Conservation (phyloP, 768 basidiomycete species). For the Floccularia luteovirens region DNA sequence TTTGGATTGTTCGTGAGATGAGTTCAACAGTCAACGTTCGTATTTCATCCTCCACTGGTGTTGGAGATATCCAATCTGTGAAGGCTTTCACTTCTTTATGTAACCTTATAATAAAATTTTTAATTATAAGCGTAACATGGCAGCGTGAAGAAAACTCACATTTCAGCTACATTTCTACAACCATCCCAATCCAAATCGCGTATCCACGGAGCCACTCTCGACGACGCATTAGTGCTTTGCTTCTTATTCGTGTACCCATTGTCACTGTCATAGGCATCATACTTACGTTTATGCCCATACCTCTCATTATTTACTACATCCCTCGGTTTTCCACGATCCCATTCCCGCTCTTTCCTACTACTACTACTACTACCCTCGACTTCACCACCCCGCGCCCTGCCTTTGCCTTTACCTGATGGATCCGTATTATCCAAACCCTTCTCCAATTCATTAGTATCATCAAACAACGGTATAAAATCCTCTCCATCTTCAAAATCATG, state of each 20-base stretch:
- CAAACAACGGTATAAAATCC: conserved; percentile 21
- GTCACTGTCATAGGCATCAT: conserved; percentile 35
- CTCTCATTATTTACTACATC: conserved; percentile 12
- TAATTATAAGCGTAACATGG: conserved; percentile 1
- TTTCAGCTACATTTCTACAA: conserved; percentile 74
- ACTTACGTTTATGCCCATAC: conserved; percentile 35
- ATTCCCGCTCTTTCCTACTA: conserved; percentile 22
- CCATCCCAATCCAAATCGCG: conserved; percentile 60
- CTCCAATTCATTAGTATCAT: conserved; percentile 10
- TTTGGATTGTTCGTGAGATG: conserved; percentile 57
- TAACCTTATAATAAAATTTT: conserved; percentile 41
- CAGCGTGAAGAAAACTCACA: conserved; percentile 45
- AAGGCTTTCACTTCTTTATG: conserved; percentile 85
- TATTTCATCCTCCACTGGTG: conserved; percentile 77
- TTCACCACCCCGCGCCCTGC: conserved; percentile 7
- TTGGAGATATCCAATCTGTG: conserved; percentile 82
- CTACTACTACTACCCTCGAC: conserved; percentile 7
- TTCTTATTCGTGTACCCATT: conserved; percentile 49
- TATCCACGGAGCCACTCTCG: conserved; percentile 67
- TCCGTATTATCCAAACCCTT: conserved; percentile 9
- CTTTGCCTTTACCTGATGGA: conserved; percentile 10
- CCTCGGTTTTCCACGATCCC: conserved; percentile 27
- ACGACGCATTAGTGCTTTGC: conserved; percentile 41
- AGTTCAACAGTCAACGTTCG: conserved; percentile 65
- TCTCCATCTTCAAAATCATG: conserved; percentile 20